Base-by-base conservation (phyloP, 2,329 filamentous ascomycete genomes). In the Lanzia echinophila region DNA sequence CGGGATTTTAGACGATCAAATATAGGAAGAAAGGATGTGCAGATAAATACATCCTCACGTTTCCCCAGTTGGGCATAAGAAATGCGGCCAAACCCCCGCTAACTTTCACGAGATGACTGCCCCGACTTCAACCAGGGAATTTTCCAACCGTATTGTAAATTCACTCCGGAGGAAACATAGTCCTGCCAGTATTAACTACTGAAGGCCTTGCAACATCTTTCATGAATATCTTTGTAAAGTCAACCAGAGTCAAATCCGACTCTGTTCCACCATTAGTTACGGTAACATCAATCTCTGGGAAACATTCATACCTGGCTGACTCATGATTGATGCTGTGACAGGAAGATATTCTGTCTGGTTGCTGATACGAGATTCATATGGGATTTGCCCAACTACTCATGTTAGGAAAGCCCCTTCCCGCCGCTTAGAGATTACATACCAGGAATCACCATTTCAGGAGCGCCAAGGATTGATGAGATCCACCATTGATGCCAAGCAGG, bases 261-360 rank as follows among this genome's bases (percentile, higher is more conserved):
- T 19, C 38, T 41, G 19, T 17, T 17, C 17, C 17, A 33, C 6
- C 20, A 6, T 41, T 20, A 41, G 38, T 36, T 24, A 20, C 13
- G n/a, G 22, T 4, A 15, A n/a, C 19, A 19, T 48, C 6, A 15
- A 17, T 34, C 13, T 7, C 8, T 13, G 2, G 19, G 13, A 20
- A 17, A 31, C 10, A 10, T 36, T 19, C 32, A 13, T 38, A 38
- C 46, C 31, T 48, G 28, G 46, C 19, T 19, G 46, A 36, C 28
- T 19, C 28, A 48, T 48, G 19, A 48, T 48, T 15, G 38, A 41
- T 50, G 47, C 33, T 15, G 36, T 41, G 11, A 41, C 47, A 2
- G 47, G 47, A 28, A 50, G 47, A 28, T 39, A 42, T 50, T 50
- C 36, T 15, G 17, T 50, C 12, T 41, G 47, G 7, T 39, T 41